Percentiles rank a stretch among this genome's conserved stretches.
Evolutionary conservation across 2,329 filamentous ascomycete species (phyloP).

Genomic region (Byssothecium circinans): DNA sequence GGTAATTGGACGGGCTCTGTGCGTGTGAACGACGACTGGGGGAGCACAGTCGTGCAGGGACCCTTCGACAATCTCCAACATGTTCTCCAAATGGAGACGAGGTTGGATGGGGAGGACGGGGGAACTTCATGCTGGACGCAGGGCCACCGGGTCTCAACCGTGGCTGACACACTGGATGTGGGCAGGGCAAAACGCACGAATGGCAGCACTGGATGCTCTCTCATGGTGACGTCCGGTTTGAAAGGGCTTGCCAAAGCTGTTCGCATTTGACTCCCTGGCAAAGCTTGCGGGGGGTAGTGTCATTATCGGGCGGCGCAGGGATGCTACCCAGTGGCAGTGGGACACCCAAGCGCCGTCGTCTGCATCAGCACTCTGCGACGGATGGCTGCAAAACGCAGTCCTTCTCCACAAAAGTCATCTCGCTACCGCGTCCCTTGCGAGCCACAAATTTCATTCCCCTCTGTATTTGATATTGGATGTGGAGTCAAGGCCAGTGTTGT

Average conservation of each 20-base stretch:
- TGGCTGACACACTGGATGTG: constrained; percentile 6
- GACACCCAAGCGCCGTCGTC: constrained; percentile 7
- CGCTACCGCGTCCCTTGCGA: constrained; percentile 32
- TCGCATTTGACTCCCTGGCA: too few relatives aligned
- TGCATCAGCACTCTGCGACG: constrained; percentile 38
- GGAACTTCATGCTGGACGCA: too few relatives aligned
- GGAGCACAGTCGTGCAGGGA: constrained; percentile 29
- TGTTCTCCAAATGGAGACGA: too few relatives aligned
- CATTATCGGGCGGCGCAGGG: constrained; percentile 6
- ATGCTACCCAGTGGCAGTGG: background rate
- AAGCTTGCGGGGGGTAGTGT: background rate
- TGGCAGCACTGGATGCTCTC: background rate
- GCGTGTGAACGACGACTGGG: constrained; percentile 34
- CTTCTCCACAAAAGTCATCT: constrained; percentile 44
- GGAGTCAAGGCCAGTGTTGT: too few relatives aligned
- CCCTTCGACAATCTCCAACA: constrained; percentile 5
- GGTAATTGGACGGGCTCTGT: constrained; percentile 32
- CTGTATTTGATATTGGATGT: too few relatives aligned
- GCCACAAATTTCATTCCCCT: constrained; percentile 8
- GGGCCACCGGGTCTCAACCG: too few relatives aligned
- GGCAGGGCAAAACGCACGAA: constrained; percentile 5
- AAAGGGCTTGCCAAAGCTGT: background rate
- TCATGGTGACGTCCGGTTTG: background rate
- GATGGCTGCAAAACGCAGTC: constrained; percentile 31
- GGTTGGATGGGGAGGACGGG: too few relatives aligned